Conservation (phyloP, 2,329 filamentous ascomycete species). For the Fonsecaea multimorphosa region DNA sequence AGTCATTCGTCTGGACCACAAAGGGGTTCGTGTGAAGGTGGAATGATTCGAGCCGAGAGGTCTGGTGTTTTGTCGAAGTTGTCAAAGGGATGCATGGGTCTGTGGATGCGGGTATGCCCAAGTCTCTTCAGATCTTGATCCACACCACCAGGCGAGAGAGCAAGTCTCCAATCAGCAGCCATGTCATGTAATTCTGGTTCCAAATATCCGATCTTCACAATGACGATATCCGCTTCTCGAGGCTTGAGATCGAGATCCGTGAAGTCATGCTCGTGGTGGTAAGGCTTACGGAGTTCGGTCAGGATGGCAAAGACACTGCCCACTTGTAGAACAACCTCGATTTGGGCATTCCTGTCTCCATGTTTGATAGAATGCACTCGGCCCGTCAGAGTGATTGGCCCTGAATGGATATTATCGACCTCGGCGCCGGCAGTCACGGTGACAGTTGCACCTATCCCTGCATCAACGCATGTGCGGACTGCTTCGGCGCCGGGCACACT, state of each 20-base stretch:
- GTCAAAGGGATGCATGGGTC: conserved; percentile 18
- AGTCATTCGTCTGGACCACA: background rate
- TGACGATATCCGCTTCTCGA: conserved; percentile 10
- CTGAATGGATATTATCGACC: conserved; percentile 10
- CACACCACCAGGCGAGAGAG: conserved; percentile 14
- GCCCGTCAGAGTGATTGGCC: conserved; percentile 14
- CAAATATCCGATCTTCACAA: conserved; percentile 20
- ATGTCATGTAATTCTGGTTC: conserved; percentile 19
- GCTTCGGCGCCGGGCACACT: conserved; percentile 10
- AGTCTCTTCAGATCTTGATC: conserved; percentile 18
- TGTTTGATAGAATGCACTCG: conserved; percentile 12
- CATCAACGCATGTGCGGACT: conserved; percentile 7
- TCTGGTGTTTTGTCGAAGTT: background rate
- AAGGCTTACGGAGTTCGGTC: conserved; percentile 11
- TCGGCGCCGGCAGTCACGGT: conserved; percentile 12
- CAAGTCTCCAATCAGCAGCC: conserved; percentile 15
- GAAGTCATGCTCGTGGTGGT: conserved; percentile 18
- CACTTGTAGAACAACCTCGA: conserved; percentile 12
- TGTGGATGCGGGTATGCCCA: conserved; percentile 13
- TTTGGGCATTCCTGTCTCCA: conserved; percentile 11
- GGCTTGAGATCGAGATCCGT: conserved; percentile 15
- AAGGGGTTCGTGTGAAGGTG: conserved; percentile 2
- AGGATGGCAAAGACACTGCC: conserved; percentile 18
- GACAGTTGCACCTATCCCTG: conserved; percentile 15
- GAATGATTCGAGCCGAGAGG: conserved; percentile 9